A percentile compares a stretch with the other conserved stretches of the same genome.
These are phyloP conservation scores for Penicillium psychrosexuale DNA, from an alignment of 2,329 filamentous ascomycete species.

Conservation along the genomic window DNA sequence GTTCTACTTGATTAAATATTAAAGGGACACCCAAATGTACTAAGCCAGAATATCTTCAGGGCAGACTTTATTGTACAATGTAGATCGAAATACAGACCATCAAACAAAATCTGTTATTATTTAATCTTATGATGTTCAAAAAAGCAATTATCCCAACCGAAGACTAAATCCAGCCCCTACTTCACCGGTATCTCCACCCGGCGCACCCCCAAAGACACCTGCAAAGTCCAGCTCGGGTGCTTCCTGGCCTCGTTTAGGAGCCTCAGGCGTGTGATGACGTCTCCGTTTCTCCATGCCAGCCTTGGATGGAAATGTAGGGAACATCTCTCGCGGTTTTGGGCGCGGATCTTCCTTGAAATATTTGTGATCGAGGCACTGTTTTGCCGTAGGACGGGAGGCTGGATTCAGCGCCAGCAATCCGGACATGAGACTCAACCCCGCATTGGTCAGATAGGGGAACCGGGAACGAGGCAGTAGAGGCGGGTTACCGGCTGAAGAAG, in stretches of 20 bases:
- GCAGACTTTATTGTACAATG: background rate
- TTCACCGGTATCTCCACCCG: conserved; percentile 63
- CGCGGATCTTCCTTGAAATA: conserved; percentile 90
- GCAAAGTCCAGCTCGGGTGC: conserved; percentile 64
- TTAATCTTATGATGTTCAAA: background rate
- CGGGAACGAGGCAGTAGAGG: conserved; percentile 64
- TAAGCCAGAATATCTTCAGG: background rate
- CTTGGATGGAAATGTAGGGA: conserved; percentile 94
- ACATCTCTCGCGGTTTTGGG: conserved; percentile 86
- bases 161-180: conserved; percentile 56
- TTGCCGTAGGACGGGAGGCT: conserved; percentile 64
- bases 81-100: background rate
- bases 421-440: conserved; percentile 68
- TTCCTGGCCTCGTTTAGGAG: conserved; percentile 73
- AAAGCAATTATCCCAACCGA: conserved; percentile 51
- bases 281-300: conserved; percentile 83
- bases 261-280: conserved; percentile 71
- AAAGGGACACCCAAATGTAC: background rate
- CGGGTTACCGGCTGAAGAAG: conserved; percentile 35
- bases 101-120: background rate
- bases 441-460: conserved; percentile 76
- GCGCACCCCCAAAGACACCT: conserved; percentile 66
- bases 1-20: background rate
- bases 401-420: conserved; percentile 74
- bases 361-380: conserved; percentile 70